Base-by-base conservation (phyloP, 331 rosid genomes). In the Cucumis variabilis region DNA sequence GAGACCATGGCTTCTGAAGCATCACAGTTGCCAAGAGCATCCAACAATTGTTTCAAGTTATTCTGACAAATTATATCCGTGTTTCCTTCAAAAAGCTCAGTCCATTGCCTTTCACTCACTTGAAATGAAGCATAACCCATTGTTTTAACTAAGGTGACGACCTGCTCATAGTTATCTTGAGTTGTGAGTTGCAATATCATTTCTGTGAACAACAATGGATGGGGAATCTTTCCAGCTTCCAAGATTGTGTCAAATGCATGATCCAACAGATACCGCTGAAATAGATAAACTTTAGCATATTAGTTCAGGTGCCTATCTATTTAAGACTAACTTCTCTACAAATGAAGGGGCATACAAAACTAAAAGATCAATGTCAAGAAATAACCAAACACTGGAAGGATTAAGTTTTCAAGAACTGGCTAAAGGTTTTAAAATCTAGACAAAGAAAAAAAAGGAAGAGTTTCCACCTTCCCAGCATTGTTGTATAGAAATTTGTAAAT, bases 121-220 rank as follows among this genome's bases (percentile, higher is more conserved):
- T 82, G 97, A 88, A 91, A 97, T 41, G 99, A 98, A 33, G 98
- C 98, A 88, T 93, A 90, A 85, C 95, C 94, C 96, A 94, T 91
- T 74, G 96, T 85, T 85, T 86, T 91, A 30, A 97, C 88, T 84
- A 95, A 89, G 89, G 90, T 71, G 86, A 90, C 90, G 19, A 98
- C 97, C 87, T 88, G 93, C 86, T 89, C 92, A 84, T 92, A 94
- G 84, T 90, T 91, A 30, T 89, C 87, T 75, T 48, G 93, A 75
- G 91, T 88, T 50, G 88, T 87, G 70, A 94, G 93, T 91, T 93
- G 98, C 85, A 93, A 85, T 80, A 97, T 82, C 93, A 94, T 90
- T 91, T 95, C 98, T 24, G 87, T 88, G 90, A 95, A 97, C 90
- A 89, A 88, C 23, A 81, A 73, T 17, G 81, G 90, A 82, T 87